Percentiles rank a stretch among this genome's conserved stretches.
Conservation (phyloP, 805 yeast genomes). For the Metschnikowia santaceciliae region DNA sequence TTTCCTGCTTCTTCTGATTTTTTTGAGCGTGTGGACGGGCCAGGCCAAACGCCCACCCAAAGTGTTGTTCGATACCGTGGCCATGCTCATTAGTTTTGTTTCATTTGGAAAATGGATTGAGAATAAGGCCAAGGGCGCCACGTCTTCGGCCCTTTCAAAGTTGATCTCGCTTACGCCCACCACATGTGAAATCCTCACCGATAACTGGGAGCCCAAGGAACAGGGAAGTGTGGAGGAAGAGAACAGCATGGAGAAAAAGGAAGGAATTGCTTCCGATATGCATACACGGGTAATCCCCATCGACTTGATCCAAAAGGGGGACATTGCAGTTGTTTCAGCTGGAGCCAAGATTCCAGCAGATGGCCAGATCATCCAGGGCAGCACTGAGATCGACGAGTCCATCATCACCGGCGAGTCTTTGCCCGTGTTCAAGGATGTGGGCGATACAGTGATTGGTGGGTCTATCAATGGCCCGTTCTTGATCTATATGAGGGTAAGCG, state of each 20-base stretch:
- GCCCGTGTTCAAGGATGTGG: conserved; percentile 61
- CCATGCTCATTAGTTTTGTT: conserved; percentile 80
- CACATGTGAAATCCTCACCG: conserved; percentile 59
- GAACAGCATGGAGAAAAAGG: conserved; percentile 3
- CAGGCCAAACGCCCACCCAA: conserved; percentile 49
- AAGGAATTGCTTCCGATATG: conserved; percentile 21
- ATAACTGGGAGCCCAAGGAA: conserved; percentile 20
- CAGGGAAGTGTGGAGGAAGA: neutral
- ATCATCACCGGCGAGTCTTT: conserved; percentile 87
- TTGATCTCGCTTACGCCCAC: conserved; percentile 79
- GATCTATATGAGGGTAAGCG: conserved; percentile 61
- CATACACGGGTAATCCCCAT: conserved; percentile 54
- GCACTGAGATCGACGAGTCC: conserved; percentile 84
- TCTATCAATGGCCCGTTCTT: conserved; percentile 79
- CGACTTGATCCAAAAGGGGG: conserved; percentile 74
- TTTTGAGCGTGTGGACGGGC: conserved; percentile 43
- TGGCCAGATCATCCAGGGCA: conserved; percentile 75
- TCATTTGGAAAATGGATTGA: conserved; percentile 90
- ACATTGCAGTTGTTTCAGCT: conserved; percentile 72
- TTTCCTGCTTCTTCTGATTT: conserved; percentile 66
- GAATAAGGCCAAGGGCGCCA: conserved; percentile 88
- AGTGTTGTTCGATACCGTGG: conserved; percentile 79
- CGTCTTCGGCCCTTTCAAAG: conserved; percentile 82
- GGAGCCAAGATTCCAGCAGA: conserved; percentile 92
- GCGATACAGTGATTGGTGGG: conserved; percentile 79